These are phyloP conservation scores for Brassica nigra DNA, from an alignment of 345 rosid genomes.

Conservation along the genomic window DNA sequence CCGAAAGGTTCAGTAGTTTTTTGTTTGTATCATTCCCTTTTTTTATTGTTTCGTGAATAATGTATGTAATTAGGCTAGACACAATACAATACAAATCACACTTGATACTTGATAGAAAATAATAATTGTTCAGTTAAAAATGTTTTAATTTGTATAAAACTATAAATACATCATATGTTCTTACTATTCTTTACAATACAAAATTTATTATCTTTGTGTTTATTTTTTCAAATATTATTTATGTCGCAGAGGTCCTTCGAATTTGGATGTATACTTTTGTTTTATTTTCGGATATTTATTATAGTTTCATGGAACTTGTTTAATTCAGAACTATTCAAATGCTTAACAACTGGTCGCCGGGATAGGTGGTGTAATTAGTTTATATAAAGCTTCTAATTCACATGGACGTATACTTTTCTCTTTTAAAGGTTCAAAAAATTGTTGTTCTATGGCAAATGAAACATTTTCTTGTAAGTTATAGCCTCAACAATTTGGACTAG, in stretches of 20 bases:
- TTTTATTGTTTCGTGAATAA: not conserved
- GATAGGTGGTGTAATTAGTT: not conserved
- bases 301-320: not conserved
- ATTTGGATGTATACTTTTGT: not conserved
- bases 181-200: not conserved
- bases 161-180: no score
- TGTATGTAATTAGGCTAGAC: not conserved
- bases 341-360: not conserved
- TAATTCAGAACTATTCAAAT: not conserved
- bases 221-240: not conserved
- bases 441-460: not conserved
- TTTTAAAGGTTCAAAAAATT: not conserved
- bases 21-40: not conserved
- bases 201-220: not conserved
- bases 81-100: not conserved
- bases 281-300: not conserved
- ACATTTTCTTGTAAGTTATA: not conserved
- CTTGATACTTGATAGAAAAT: not conserved
- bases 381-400: not conserved
- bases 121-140: not conserved
- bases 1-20: slow-evolving; percentile 16
- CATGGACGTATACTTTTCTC: not conserved
- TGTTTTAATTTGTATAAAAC: not conserved
- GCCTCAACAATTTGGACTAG: not conserved
- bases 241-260: not conserved